Conservation (phyloP, 805 yeast species). For the Wickerhamiella allomyrinae region DNA sequence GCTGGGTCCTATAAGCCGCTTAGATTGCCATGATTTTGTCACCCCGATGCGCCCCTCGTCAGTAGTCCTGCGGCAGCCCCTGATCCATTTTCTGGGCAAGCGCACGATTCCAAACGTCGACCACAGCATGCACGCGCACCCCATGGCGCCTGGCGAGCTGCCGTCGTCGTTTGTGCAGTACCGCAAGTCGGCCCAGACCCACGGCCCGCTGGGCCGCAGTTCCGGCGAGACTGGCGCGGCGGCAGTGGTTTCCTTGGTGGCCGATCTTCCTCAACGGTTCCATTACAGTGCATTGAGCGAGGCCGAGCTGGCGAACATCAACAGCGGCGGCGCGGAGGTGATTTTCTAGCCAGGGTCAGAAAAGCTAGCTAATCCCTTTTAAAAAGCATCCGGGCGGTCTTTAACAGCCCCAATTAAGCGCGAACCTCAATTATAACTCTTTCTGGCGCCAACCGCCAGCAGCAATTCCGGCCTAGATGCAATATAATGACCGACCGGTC, state of each 20-base stretch:
- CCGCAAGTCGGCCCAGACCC: constrained; percentile 22
- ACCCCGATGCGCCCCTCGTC: constrained; percentile 21
- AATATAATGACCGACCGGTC: too few relatives aligned
- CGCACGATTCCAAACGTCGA: constrained; percentile 30
- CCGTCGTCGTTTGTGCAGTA: constrained; percentile 25
- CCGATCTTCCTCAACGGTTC: constrained; percentile 60
- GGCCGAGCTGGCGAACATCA: constrained; percentile 59
- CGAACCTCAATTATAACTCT: too few relatives aligned
- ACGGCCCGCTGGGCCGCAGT: constrained; percentile 22
- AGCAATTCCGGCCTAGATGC: too few relatives aligned
- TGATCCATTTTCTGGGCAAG: constrained; percentile 79
- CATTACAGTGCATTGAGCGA: constrained; percentile 50
- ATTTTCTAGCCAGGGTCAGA: constrained; percentile 25
- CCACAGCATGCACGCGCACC: constrained; percentile 30
- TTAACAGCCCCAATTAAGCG: too few relatives aligned
- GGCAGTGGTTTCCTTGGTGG: constrained; percentile 32
- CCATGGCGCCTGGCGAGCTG: constrained; percentile 28
- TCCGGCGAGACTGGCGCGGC: constrained; percentile 5
- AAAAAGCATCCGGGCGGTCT: too few relatives aligned
- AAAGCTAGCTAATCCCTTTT: too few relatives aligned
- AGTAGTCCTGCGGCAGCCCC: constrained; percentile 32
- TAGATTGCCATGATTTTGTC: not conserved
- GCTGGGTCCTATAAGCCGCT: not conserved
- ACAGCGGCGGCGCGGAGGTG: constrained; percentile 70
- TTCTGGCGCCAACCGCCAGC: too few relatives aligned